phyloP scores from a whole-genome alignment of 352 stramenopile species.

The Phytopythium delawarense region DNA sequence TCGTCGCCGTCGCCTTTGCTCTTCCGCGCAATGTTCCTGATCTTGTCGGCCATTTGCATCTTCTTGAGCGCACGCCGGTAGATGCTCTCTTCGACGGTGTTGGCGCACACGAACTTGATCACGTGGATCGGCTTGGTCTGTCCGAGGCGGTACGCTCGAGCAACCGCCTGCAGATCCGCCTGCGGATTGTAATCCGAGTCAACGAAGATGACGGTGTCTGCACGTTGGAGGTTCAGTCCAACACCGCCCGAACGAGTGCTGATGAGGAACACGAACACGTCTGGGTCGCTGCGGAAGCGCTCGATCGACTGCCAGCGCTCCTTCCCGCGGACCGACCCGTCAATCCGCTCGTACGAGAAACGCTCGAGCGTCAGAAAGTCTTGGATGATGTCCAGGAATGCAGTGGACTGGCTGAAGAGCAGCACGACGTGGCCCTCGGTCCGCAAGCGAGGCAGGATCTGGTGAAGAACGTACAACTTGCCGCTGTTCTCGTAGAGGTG shows the following conservation, averaged over 20 bases:
- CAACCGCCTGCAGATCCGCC: conserved; percentile 64
- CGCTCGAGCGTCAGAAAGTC: conserved; percentile 73
- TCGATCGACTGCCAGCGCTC: conserved; percentile 82
- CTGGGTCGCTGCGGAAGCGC: conserved; percentile 74
- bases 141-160: conserved; percentile 61
- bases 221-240: conserved; percentile 70
- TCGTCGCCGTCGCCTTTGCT: conserved; percentile 16
- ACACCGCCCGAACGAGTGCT: conserved; percentile 70
- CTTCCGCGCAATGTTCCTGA: conserved; percentile 54
- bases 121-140: conserved; percentile 79
- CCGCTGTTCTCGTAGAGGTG: conserved; percentile 77
- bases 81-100: conserved; percentile 79
- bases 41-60: conserved; percentile 69
- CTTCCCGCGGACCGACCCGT: conserved; percentile 70
- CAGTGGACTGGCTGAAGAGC: conserved; percentile 75
- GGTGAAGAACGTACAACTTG: conserved; percentile 84
- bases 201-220: conserved; percentile 79
- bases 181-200: conserved; percentile 83
- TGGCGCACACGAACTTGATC: conserved; percentile 70
- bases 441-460: conserved; percentile 74
- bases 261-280: conserved; percentile 88
- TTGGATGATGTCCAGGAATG: conserved; percentile 77
- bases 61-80: conserved; percentile 67
- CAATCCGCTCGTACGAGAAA: conserved; percentile 75
- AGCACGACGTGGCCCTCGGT: conserved; percentile 81